Base-by-base conservation (phyloP, 495 filamentous ascomycete species). In the Darksidea phi region DNA sequence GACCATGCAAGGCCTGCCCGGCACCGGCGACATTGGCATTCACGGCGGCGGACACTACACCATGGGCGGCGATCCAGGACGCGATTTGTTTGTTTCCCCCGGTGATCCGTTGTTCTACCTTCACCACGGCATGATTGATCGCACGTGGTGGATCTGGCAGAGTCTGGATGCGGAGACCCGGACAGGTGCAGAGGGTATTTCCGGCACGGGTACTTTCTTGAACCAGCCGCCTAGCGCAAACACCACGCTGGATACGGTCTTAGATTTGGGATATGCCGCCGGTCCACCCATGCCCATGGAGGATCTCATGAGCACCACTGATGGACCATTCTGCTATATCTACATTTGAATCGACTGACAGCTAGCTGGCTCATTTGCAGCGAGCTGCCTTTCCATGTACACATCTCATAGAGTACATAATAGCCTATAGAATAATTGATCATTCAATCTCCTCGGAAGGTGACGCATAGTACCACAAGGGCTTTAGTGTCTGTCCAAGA, bases 71-170 rank as follows among this genome's bases (percentile, higher is more conserved):
- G 63, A 67, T 32, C 63, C 58, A 24, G 64, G 60, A 10, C 48
- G 60, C 28, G 64, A 67, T 41, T n/a, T 64, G 1, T 67, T 63
- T 37, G 42, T 45, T 11, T 63, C 59, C 7, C 64, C 64, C 17
- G 60, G 64, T n/a, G 64, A 67, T 24, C 59, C 59, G 1, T 13
- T 47, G 1, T 67, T 67, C 55, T 67, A 57, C 43, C 45, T 67
- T 3, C 64, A 67, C 37, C 59, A 67, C 43, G 54, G 37, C 4
- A 55, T 48, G 48, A 63, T 67, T 25, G 64, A 64, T 41, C 59
- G 59, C 53, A 52, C 46, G n/a, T 67, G 60, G 59, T 67, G 59
- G 64, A 67, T 63, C 48, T 67, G 64, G 64, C 59, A 67, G 43
- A 10, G 12, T 28, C 46, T 57, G 0, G 48, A 62, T 36, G 1